Conservation (phyloP, 768 basidiomycete species). For the Lactifluus hygrophoroides region DNA sequence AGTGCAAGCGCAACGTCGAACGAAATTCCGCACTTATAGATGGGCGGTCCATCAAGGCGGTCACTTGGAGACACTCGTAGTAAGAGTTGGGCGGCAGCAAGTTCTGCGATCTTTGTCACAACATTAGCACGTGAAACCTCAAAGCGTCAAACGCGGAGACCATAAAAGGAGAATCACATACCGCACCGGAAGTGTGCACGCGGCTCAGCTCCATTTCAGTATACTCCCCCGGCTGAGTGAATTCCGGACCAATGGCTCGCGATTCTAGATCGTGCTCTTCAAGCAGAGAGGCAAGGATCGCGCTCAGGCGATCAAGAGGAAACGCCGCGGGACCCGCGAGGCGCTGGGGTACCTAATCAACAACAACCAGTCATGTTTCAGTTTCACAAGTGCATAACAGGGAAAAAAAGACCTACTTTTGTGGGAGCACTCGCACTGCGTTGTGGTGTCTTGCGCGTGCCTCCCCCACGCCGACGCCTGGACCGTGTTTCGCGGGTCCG, state of each 20-base stretch:
- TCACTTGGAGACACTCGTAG: constrained; percentile 54
- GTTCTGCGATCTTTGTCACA: constrained; percentile 50
- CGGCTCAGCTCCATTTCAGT: constrained; percentile 67
- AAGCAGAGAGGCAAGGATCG: constrained; percentile 68
- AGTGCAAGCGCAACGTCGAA: constrained; percentile 46
- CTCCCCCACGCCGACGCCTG: constrained; percentile 38
- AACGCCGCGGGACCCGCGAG: constrained; percentile 73
- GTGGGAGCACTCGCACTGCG: constrained; percentile 20
- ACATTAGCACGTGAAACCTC: not conserved
- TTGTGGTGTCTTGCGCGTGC: constrained; percentile 22
- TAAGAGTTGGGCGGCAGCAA: constrained; percentile 57
- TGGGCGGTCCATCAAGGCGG: constrained; percentile 58
- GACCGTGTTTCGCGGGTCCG: constrained; percentile 57
- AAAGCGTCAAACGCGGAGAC: not conserved
- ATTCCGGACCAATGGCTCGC: constrained; percentile 38
- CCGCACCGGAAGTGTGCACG: constrained; percentile 49
- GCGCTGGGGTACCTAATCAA: constrained; percentile 64
- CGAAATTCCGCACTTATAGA: constrained; percentile 66
- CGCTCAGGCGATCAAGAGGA: constrained; percentile 69
- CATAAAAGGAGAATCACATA: too few relatives aligned
- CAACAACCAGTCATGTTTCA: not conserved
- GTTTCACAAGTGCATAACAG: not conserved
- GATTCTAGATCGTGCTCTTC: constrained; percentile 60
- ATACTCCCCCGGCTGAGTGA: constrained; percentile 54
- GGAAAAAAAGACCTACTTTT: constrained; percentile 22